Percentiles rank a stretch among this genome's conserved stretches.
phyloP scores from a whole-genome alignment of 1,284 basidiomycete species.

The Melanopsichium pennsylvanicum region DNA sequence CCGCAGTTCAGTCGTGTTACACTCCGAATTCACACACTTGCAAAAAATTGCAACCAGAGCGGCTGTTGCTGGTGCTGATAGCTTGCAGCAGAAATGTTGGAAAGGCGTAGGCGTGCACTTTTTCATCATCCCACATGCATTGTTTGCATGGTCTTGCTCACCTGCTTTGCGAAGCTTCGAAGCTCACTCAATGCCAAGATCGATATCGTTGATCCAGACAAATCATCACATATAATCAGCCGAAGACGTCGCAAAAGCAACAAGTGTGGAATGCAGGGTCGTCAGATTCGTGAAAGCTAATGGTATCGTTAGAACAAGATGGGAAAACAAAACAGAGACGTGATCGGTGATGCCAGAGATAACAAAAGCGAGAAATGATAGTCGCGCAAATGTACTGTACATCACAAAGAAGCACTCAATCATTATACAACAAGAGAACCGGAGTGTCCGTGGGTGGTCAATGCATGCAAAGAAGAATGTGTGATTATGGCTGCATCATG shows the following conservation, averaged over 20 bases:
- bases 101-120: conserved; percentile 4
- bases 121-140: conserved; percentile 26
- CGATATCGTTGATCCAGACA: too few relatives aligned
- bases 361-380: not conserved
- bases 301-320: conserved; percentile 24
- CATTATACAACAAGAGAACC: not conserved
- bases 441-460: conserved; percentile 9
- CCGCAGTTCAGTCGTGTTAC: too few relatives aligned
- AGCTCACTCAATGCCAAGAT: not conserved
- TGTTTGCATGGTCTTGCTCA: not conserved
- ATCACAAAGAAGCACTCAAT: not conserved
- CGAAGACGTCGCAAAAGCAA: too few relatives aligned
- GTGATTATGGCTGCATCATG: too few relatives aligned
- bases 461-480: not conserved
- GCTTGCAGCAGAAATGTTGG: conserved; percentile 15
- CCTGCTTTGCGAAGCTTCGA: not conserved
- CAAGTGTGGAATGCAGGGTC: conserved; percentile 8
- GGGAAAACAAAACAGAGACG: not conserved
- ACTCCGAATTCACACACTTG: too few relatives aligned
- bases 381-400: conserved; percentile 6
- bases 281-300: conserved; percentile 12
- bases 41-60: too few relatives aligned
- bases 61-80: too few relatives aligned
- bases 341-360: not conserved
- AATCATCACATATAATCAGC: too few relatives aligned